These are phyloP conservation scores for Nicotiana attenuata DNA, from an alignment of 257 asterid species.

Conservation along the genomic window DNA sequence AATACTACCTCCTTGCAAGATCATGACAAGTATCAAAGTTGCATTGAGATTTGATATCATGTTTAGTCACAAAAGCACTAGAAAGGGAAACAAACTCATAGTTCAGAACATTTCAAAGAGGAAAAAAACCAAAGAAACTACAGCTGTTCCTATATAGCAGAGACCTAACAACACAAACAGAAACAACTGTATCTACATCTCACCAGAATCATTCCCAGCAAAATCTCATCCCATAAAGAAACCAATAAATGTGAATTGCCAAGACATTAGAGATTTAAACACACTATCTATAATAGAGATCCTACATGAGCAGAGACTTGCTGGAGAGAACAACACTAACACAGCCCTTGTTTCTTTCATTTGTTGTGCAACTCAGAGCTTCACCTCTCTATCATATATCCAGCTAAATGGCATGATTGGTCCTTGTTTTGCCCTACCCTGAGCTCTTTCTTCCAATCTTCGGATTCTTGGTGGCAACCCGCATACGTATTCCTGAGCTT, in stretches of 20 bases:
- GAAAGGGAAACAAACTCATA: constrained; percentile 8
- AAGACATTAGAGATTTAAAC: not conserved
- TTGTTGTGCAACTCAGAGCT: constrained; percentile 31
- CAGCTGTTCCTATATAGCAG: constrained; percentile 17
- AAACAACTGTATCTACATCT: constrained; percentile 43
- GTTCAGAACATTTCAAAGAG: not conserved
- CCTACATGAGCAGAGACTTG: not conserved
- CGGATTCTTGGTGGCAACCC: constrained; percentile 65
- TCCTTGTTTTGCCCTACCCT: constrained; percentile 46
- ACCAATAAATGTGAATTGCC: constrained; percentile 2
- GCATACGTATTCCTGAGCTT: constrained; percentile 71
- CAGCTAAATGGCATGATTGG: constrained; percentile 55
- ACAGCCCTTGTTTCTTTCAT: not conserved
- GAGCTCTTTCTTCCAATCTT: constrained; percentile 65
- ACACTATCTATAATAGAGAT: constrained; percentile 12
- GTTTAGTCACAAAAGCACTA: constrained; percentile 10
- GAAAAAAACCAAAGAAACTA: constrained; percentile 17
- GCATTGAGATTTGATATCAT: constrained; percentile 4
- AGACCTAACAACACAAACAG: constrained; percentile 18
- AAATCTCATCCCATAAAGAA: constrained; percentile 9
- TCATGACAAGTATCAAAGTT: constrained; percentile 16
- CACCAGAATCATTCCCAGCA: constrained; percentile 15
- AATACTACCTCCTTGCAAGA: not conserved
- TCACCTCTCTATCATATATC: constrained; percentile 64
- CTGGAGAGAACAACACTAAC: not conserved